Base-by-base conservation (phyloP, 345 rosid genomes). In the Ricinus communis region DNA sequence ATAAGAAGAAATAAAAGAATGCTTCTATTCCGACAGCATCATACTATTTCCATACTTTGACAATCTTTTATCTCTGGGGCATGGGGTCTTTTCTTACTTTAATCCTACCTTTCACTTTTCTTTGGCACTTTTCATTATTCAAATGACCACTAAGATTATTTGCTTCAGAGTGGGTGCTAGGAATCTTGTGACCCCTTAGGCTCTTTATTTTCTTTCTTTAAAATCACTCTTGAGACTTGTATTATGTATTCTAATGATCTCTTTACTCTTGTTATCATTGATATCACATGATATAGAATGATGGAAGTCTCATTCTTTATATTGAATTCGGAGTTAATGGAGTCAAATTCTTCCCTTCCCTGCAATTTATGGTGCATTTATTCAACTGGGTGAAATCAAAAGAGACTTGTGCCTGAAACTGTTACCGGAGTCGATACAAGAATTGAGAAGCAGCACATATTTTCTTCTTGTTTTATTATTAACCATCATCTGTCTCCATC, bases 11-110 rank as follows among this genome's bases (percentile, higher is more conserved):
- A 71, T 22, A 52, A 31, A 49, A 49, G 38, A 75, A 50, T 9
- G 70, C 77, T 85, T 79, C 70, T 53, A 76, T 79, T 76, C 86
- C 80, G 80, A 82, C 86, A 81, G 43, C 77, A 81, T 71, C 64
- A 56, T 65, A 31, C 69, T 72, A 73, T 73, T 80, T 66, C 58
- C n/a, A 66, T 36, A 8, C 60, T 70, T n/a, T 47, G 51, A 52
- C 58, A 24, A n/a, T 40, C 54, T 59, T n/a, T 65, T 38, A 30
- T 77, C 66, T 70, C 71, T 9, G 16, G 28, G 70, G 45, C 62
- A 55, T 55, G 38, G 36, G 33, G 30, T 31, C 68, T 50, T 33
- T 41, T 40, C 43, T 58, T 55, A 33, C 47, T 69, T 69, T 66
- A 41, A 57, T 15, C 74, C 73, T 4, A 13, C 31, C 30, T 77